Evolutionary conservation across 495 filamentous ascomycete genomes (phyloP), one percentile per base, ranked within the genome.

Genomic region (Aspergillus saccharolyticus): DNA sequence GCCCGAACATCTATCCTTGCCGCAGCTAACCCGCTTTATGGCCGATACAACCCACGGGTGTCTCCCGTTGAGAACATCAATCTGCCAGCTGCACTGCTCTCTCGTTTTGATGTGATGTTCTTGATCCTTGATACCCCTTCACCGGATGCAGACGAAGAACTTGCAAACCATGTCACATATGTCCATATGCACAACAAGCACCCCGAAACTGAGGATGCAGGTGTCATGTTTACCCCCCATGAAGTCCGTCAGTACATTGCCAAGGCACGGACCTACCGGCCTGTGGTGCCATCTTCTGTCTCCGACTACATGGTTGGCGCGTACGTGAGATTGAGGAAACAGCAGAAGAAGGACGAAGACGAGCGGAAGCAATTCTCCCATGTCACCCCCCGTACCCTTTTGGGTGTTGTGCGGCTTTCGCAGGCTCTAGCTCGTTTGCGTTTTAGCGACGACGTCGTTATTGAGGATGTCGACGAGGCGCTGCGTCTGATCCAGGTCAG

Each of bases 21-120:
- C 1, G 94, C 94, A 14, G 94, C 94, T 56, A 98, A 98, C 78
- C 94, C 94, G 47, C 82, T 98, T 12, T 98, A 97, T 65, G 94
- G 94, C 49, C 90, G 94, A 24, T 98, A 98, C 79, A 98, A 98
- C 78, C 93, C 95, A 17, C 89, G 90, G 48, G 84, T 98, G 53
- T 96, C 91, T 0, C 93, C 94, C 2, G 92, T 98, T 15, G 94
- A 98, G 69, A 98, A 98, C 73, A 98, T 98, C 74, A 98, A 98
- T 70, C 84, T 98, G 7, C 94, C 94, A 15, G 94, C 94, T 8
- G 94, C 94, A 17, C 80, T 98, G 9, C 86, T 98, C 4, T 96
- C 92, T 43, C 89, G 94, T 77, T 98, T 98, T 75, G 94, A 98
- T 73, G 80, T 97, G 59, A 85, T 98, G 62, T 98, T 96, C 80